Evolutionary conservation across 306 rosid genomes (phyloP), one percentile per base, ranked within the genome.

Genomic region (Benincasa hispida): DNA sequence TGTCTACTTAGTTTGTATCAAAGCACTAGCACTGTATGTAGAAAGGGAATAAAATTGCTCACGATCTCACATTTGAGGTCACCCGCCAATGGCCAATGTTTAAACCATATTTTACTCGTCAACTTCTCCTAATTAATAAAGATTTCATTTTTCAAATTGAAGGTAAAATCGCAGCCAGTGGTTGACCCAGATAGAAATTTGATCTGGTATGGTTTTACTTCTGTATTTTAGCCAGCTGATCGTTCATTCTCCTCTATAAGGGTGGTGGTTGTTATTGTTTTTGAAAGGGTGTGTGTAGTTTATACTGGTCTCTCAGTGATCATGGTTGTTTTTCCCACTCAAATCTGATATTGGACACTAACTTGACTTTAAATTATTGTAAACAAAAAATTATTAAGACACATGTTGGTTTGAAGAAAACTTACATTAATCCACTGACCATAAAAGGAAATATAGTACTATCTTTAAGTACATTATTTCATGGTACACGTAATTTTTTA

Each of bases 121-220:
- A 56, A 58, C 82, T 27, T 60, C 59, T 80, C 21, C 75, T 18
- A 54, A 73, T 56, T 80, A 27, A 74, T 72, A 30, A 37, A 76
- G 45, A 83, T 76, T 69, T 55, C 55, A 58, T 82, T 72, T 74
- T 55, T 57, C 47, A 81, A 76, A 41, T 1, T 89, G 87, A 86
- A 93, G 98, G 96, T 93, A 76, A 93, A 93, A 80, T 89, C 97
- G 50, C 96, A 91, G 77, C 98, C 98, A 18, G 83, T 91, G 55
- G 86, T 86, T 53, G 97, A 93, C 84, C 77, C 68, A 59, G 57
- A 47, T 72, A 86, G 91, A 70, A 91, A 86, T 73, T 80, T 93
- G 86, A 88, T 93, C 84, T 93, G 89, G 89, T 86, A 81, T 79
- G 48, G 32, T 80, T 50, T 56, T 74, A 54, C 22, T 47, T 54